Evolutionary conservation across 2,329 filamentous ascomycete genomes (phyloP), one percentile per base, ranked within the genome.

Genomic region (Pseudonectria buxi): DNA sequence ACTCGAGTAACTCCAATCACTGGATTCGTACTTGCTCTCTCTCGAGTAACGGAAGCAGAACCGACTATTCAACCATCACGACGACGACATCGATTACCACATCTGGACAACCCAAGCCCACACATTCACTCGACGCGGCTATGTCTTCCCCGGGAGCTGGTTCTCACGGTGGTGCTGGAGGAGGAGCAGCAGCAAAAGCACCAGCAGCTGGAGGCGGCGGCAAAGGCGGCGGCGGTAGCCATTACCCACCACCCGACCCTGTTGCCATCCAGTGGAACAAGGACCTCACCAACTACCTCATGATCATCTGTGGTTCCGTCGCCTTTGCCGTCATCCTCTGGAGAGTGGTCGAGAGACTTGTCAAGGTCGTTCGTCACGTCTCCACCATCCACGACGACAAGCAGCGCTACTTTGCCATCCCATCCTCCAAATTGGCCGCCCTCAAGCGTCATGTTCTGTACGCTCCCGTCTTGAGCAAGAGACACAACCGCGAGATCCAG

Each of bases 391-490:
- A 76, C 64, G 87, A 86, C 63, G 82, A 86, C 45, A 81, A 72
- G 2, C 88, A 95, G 59, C 71, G 75, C 41, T 95, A 87, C 65
- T 95, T 89, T 56, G 73, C 80, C 30, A 65, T 68, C 15, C 72
- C 83, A 6, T 68, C 68, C 6, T 47, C 56, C 11, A 67, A 64
- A 28, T 60, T 65, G 37, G 66, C 82, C n/a, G 76, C 69, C 61
- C 64, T 86, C 46, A 82, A 85, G 66, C 76, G 73, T 40, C 94
- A 95, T 54, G 57, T 90, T 28, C 78, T 78, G 7, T 94, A 81
- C 47, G 76, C 78, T 4, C 78, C 78, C 4, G 57, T 82, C 27
- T 68, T 73, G 59, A 69, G 63, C 16, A 80, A 80, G 53, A 69
- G 78, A 35, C 78, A 81, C 59, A 81, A 80, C 62, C 69, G 74